These are phyloP conservation scores for Paramecium biaurelia DNA, from an alignment of 73 alveolate species.

Conservation along the genomic window DNA sequence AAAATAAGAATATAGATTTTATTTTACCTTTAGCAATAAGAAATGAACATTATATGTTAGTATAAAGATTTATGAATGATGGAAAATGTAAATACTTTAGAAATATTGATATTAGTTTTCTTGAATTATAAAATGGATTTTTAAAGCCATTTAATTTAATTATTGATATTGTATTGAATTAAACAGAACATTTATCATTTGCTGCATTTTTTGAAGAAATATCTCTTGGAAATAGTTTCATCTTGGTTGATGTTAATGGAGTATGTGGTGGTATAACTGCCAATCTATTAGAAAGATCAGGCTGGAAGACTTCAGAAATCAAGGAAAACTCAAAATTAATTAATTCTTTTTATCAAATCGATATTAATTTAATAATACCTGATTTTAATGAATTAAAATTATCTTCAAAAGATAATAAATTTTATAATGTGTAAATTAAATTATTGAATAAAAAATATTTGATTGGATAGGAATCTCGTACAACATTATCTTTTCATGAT, in stretches of 20 bases:
- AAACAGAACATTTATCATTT: conserved; percentile 29
- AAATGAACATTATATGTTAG: conserved; percentile 5
- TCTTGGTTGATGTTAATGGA: conserved; percentile 19
- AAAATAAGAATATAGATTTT: not conserved
- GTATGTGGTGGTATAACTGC: not conserved
- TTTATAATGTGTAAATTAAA: not conserved
- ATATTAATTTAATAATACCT: not conserved
- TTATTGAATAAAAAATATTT: not conserved
- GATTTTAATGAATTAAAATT: not conserved
- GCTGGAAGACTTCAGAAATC: conserved; percentile 14
- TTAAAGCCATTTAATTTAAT: not conserved
- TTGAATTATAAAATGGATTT: not conserved
- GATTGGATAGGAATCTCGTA: not conserved
- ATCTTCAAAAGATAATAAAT: not conserved
- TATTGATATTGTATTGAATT: not conserved
- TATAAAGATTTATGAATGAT: not conserved
- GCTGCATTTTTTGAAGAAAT: conserved; percentile 37
- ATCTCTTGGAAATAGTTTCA: not conserved
- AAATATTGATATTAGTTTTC: not conserved
- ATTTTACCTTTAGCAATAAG: not conserved
- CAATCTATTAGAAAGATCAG: not conserved
- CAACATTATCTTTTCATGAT: not conserved
- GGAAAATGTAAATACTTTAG: conserved; percentile 30
- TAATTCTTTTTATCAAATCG: not conserved
- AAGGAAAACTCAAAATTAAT: not conserved